phyloP scores from a whole-genome alignment of 78 protist species.

The slime mould (Dictyostelium discoideum) region dicty_2.7 NC_007088.5:6359501-6360000 shows the following conservation, averaged over 20 bases:
- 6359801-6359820: constrained; percentile 59
- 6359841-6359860: constrained; percentile 59
- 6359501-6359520: constrained; percentile 34
- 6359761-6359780: constrained; percentile 57
- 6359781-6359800: constrained; percentile 50
- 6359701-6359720: constrained; percentile 16
- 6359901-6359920: constrained; percentile 47
- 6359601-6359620: constrained; percentile 40
- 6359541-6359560: constrained; percentile 33
- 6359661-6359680: constrained; percentile 64
- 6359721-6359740: constrained; percentile 62
- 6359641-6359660: constrained; percentile 69
- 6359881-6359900: background rate
- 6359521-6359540: constrained; percentile 33
- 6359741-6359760: constrained; percentile 74
- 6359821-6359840: constrained; percentile 48
- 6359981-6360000: constrained; percentile 27
- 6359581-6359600: constrained; percentile 30
- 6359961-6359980: constrained; percentile 11
- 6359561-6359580: constrained; percentile 63
- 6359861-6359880: constrained; percentile 40
- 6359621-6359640: constrained; percentile 49
- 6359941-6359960: constrained; percentile 46
- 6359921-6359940: constrained; percentile 52
- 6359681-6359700: background rate